phyloP scores from a whole-genome alignment of 2,329 filamentous ascomycete species.

The Chalaropsis ovoidea region DNA sequence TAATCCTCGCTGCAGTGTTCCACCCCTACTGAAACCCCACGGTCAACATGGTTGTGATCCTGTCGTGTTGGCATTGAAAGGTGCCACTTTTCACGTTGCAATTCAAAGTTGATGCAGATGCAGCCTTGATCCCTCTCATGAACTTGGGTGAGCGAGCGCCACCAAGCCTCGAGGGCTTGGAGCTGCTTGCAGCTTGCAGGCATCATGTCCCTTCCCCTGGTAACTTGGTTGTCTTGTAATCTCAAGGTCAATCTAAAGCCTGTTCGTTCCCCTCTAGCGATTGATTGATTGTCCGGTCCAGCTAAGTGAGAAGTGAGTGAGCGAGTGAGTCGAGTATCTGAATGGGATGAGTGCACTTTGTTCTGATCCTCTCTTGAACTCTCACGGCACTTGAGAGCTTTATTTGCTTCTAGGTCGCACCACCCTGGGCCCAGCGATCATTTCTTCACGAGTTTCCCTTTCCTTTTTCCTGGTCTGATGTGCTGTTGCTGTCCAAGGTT shows the following conservation, averaged over 20 bases:
- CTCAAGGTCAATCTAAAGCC: conserved; percentile 10
- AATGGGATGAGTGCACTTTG: background rate
- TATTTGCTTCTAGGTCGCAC: conserved; percentile 9
- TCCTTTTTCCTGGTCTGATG: conserved; percentile 8
- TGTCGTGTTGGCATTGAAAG: background rate
- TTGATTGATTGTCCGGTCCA: background rate
- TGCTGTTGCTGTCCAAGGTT: background rate
- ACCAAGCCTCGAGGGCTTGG: background rate
- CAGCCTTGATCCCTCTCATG: background rate
- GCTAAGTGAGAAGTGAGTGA: background rate
- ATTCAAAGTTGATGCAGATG: background rate
- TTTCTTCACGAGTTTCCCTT: conserved; percentile 3
- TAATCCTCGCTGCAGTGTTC: conserved; percentile 11
- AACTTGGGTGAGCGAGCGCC: conserved; percentile 4
- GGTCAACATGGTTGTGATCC: background rate
- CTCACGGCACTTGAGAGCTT: conserved; percentile 3
- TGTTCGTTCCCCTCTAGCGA: conserved; percentile 6
- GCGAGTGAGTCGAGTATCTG: background rate
- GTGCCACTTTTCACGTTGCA: background rate
- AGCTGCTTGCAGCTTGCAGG: conserved; percentile 7
- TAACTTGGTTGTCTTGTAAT: conserved; percentile 4
- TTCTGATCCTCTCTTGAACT: background rate
- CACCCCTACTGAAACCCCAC: conserved; percentile 18
- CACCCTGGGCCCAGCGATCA: conserved; percentile 11
- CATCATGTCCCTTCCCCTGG: background rate